Base-by-base conservation (phyloP, 75 land plant genomes). In the Selaginella tamariscina region DNA sequence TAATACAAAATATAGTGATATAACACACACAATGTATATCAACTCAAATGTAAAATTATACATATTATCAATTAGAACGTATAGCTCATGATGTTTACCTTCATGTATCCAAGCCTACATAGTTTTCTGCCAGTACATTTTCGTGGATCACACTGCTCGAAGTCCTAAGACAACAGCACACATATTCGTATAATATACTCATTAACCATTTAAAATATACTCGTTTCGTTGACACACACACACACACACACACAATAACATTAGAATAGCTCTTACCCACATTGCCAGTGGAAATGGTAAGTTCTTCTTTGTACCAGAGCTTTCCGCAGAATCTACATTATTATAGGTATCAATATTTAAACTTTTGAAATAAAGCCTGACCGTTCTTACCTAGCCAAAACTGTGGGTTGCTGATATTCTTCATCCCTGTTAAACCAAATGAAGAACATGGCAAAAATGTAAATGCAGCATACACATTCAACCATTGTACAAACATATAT, bases 121-220 rank as follows among this genome's bases (percentile, higher is more conserved):
- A 93, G 95, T 62, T 93, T 93, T 60, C 95, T 82, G 20, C 98
- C 98, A 33, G 98, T 93, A 69, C 98, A 93, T 70, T 76, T 80
- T 66, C 89, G 89, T 23, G 83, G 72, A 72, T 93, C 95, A 77
- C 98, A 93, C 32, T 89, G 98, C 26, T 89, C 98, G 71, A 93
- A 89, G 76, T 89, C 98, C 96, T 89, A 75, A 67, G 69, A 2
- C 39, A 21, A 0, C 0, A 28, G 31, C 18, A 24, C 2, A 59
- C 5, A 59, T 8, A 59, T 8, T 22, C 22, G 2, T n/a, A 8
- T 8, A 8, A 8, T 59, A 22, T 5, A 9, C 5, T 8, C 63
- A 59, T 22, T 59, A 8, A n/a, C 22, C 63, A 1, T 23, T 26
- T 28, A 30, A 1, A 28, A 30, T 9, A 2, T 29, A 27, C 32